A percentile compares a stretch with the other conserved stretches of the same genome.
phyloP scores from a whole-genome alignment of 1,284 basidiomycete genomes.

The Ceratobasidium sp. region DNA sequence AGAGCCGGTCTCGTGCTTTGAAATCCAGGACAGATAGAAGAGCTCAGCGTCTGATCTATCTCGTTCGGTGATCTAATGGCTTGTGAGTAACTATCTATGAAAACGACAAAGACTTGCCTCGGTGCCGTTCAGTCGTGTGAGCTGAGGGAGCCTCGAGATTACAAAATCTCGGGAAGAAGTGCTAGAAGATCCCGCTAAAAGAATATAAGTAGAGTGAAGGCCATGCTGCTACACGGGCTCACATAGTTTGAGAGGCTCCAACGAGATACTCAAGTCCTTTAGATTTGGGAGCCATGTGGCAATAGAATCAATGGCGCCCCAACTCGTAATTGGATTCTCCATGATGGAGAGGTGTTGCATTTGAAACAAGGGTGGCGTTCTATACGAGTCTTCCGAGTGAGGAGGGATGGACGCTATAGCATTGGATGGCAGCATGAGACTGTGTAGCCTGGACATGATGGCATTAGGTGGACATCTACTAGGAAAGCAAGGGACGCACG shows the following conservation, averaged over 20 bases:
- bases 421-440: slow-evolving; percentile 79
- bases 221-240: slow-evolving; percentile 1
- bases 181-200: slow-evolving; percentile 36
- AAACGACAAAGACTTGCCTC: slow-evolving; percentile 61
- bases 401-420: slow-evolving; percentile 65
- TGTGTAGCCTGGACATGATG: slow-evolving; percentile 63
- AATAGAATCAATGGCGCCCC: slow-evolving; percentile 79
- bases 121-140: slow-evolving; percentile 77
- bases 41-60: slow-evolving; percentile 90
- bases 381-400: slow-evolving; percentile 53
- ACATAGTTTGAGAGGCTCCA: slow-evolving; percentile 67
- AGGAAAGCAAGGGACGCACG: slow-evolving; percentile 60
- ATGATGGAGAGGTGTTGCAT: slow-evolving; percentile 75
- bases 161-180: slow-evolving; percentile 70
- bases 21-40: slow-evolving; percentile 79
- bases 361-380: slow-evolving; percentile 51
- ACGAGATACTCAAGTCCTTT: slow-evolving; percentile 67
- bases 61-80: slow-evolving; percentile 69
- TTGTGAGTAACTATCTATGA: not conserved
- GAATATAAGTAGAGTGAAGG: slow-evolving; percentile 27
- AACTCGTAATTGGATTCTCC: slow-evolving; percentile 70
- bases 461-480: slow-evolving; percentile 34
- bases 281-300: slow-evolving; percentile 73
- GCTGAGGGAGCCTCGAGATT: slow-evolving; percentile 77
- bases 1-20: slow-evolving; percentile 61